phyloP scores from a whole-genome alignment of 495 filamentous ascomycete species.

The Hamigera avellanea region DNA sequence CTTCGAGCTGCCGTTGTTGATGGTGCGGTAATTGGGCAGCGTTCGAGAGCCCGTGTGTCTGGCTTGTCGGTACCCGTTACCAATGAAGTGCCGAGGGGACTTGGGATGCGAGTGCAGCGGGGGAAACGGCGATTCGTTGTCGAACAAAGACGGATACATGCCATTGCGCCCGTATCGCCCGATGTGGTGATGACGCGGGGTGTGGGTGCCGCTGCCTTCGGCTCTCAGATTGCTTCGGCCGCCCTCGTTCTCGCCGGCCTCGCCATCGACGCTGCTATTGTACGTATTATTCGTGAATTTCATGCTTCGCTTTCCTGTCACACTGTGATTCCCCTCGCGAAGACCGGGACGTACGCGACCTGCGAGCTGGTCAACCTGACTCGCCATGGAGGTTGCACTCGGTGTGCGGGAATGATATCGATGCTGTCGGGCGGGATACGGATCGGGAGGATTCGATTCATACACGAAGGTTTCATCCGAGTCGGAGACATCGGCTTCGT shows the following conservation, averaged over 20 bases:
- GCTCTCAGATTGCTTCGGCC: conserved; percentile 43
- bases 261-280: conserved; percentile 46
- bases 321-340: conserved; percentile 52
- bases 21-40: conserved; percentile 25
- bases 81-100: conserved; percentile 45
- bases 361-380: conserved; percentile 59
- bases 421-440: conserved; percentile 54
- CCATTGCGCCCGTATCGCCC: conserved; percentile 58
- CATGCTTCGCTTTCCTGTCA: conserved; percentile 85
- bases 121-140: conserved; percentile 62
- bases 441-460: conserved; percentile 92
- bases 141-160: conserved; percentile 61
- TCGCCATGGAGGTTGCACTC: conserved; percentile 83
- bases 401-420: conserved; percentile 92
- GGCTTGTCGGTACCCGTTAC: conserved; percentile 21
- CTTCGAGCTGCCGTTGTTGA: conserved; percentile 29
- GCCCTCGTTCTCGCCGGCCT: conserved; percentile 50
- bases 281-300: conserved; percentile 88
- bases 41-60: conserved; percentile 22
- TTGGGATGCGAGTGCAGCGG: conserved; percentile 37
- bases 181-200: conserved; percentile 58
- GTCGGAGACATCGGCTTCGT: conserved; percentile 85
- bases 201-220: conserved; percentile 46
- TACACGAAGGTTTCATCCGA: conserved; percentile 99
- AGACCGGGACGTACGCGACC: conserved; percentile 49